phyloP scores from a whole-genome alignment of 441 rosid genomes.

The California macrophylla region DNA sequence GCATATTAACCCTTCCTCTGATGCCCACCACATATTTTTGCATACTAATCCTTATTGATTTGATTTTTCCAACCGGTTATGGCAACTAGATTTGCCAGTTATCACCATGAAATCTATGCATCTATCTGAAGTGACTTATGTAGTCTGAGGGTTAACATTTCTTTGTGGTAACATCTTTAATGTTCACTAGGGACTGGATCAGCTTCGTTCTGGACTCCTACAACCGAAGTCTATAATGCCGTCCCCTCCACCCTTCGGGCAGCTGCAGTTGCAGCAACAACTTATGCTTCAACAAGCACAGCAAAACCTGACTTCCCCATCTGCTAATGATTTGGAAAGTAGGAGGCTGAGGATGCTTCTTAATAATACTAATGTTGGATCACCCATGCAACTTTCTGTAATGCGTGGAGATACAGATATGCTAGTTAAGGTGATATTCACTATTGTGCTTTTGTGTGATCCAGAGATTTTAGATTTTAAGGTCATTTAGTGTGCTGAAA shows the following conservation, averaged over 20 bases:
- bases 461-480: not conserved
- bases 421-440: slow-evolving; percentile 43
- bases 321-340: slow-evolving; percentile 54
- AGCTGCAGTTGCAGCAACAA: slow-evolving; percentile 82
- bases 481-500: slow-evolving; percentile 10
- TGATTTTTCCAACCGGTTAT: not conserved
- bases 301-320: slow-evolving; percentile 56
- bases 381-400: slow-evolving; percentile 46
- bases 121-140: not conserved
- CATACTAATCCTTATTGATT: not conserved
- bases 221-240: slow-evolving; percentile 65
- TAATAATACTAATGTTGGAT: slow-evolving; percentile 47
- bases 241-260: slow-evolving; percentile 69
- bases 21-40: not conserved
- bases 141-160: not conserved
- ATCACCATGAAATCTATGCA: not conserved
- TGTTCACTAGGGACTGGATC: slow-evolving; percentile 54
- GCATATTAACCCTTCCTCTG: not conserved
- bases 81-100: not conserved
- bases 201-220: slow-evolving; percentile 55
- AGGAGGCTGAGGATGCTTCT: slow-evolving; percentile 62
- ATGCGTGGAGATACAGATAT: slow-evolving; percentile 46
- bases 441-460: slow-evolving; percentile 1
- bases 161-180: slow-evolving; percentile 15
- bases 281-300: slow-evolving; percentile 66